A percentile compares a stretch with the other conserved stretches of the same genome.
phyloP scores from a whole-genome alignment of 2,329 filamentous ascomycete genomes.

The Fusarium globosum region DNA sequence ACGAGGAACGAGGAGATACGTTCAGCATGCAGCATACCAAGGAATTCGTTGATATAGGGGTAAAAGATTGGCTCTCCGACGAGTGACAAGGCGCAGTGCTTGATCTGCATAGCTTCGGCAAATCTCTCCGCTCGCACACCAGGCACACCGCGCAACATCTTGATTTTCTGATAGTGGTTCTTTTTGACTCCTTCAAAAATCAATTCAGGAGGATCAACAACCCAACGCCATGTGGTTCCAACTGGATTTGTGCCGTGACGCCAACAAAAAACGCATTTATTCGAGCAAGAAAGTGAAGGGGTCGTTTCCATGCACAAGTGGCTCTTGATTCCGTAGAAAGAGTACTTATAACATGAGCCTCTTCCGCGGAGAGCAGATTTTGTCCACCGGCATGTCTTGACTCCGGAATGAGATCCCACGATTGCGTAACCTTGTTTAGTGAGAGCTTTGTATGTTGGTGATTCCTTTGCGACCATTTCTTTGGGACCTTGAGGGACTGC shows the following conservation, averaged over 20 bases:
- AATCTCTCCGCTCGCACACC: slow-evolving; percentile 93
- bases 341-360: slow-evolving; percentile 97
- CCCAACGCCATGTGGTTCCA: slow-evolving; percentile 96
- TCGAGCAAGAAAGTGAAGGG: slow-evolving; percentile 92
- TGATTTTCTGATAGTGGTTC: slow-evolving; percentile 96
- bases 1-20: slow-evolving; percentile 95
- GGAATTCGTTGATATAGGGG: slow-evolving; percentile 94
- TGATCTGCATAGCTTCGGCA: slow-evolving; percentile 90
- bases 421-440: slow-evolving; percentile 98
- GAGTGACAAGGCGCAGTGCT: slow-evolving; percentile 90
- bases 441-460: slow-evolving; percentile 86
- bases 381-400: slow-evolving; percentile 98
- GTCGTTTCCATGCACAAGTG: slow-evolving; percentile 99
- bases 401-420: slow-evolving; percentile 92
- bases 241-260: slow-evolving; percentile 97
- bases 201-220: slow-evolving; percentile 87
- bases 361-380: slow-evolving; percentile 94
- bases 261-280: slow-evolving; percentile 99
- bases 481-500: slow-evolving; percentile 66
- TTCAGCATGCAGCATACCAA: slow-evolving; percentile 83
- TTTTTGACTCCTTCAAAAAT: slow-evolving; percentile 93
- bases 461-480: slow-evolving; percentile 93
- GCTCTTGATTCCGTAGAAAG: slow-evolving; percentile 95
- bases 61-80: slow-evolving; percentile 99
- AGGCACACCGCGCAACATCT: slow-evolving; percentile 93